Base-by-base conservation (phyloP, 1,139 yeast species). In the Sugiyamaella castrensis region DNA sequence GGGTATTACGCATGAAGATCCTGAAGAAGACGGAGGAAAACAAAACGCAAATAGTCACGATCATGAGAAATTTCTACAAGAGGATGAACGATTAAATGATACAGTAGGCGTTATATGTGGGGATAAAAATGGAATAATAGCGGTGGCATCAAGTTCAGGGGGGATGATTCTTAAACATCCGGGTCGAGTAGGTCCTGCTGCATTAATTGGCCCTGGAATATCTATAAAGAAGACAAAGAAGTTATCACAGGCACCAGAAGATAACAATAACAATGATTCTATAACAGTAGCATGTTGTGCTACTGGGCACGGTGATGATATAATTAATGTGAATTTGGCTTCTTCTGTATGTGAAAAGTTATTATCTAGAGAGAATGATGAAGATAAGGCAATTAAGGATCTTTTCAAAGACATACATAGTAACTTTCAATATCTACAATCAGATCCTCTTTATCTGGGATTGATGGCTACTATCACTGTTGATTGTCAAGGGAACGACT, bases 131-230 rank as follows among this genome's bases (percentile, higher is more conserved):
- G 66, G 65, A 0, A 48, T 53, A 5, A 39, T 65, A 4, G 59
- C 66, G 5, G 69, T 64, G 1, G 68, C 64, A 8, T 58, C 72
- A 1, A 66, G 72, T 51, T 71, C 75, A 0, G 75, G 76, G 2
- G 75, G 75, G 0, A 56, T 64, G 1, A 52, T 68, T 7, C 56
- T 65, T 53, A 70, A 70, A 48, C 57, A 48, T 4, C 61, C 69
- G 0, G 75, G 75, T 10, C 46, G 75, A 27, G 51, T 71, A 1
- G 75, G 75, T 1, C 73, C 74, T 0, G 75, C 74, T 1, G 73
- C 71, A 1, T 42, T 69, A 1, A 50, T 65, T 2, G 70, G 71
- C 0, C 57, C 68, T 10, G 73, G 71, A 1, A 54, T 61, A 11
- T 53, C 56, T 35, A 46, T 61, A 2, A 30, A 30, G 31, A 50